Evolutionary conservation across 1,139 yeast genomes (phyloP).

Genomic region (Kurtzmaniella quercitrusa): DNA sequence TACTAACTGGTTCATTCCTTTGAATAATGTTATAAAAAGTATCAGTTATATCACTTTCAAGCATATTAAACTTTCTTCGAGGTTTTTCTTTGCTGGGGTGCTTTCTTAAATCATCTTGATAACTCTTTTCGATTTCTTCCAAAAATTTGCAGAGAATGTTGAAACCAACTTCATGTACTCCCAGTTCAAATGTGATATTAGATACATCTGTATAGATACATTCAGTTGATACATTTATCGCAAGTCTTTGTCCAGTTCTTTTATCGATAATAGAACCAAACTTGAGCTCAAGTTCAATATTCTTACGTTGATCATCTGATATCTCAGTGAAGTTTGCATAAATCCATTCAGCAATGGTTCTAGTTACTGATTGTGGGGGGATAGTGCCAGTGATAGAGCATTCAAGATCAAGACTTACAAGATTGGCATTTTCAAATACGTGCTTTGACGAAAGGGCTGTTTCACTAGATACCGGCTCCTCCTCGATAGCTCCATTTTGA

Average conservation of each 20-base stretch:
- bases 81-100: constrained; percentile 24
- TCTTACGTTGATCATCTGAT: constrained; percentile 53
- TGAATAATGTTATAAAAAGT: constrained; percentile 33
- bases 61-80: constrained; percentile 34
- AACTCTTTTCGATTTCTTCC: constrained; percentile 46
- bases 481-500: constrained; percentile 1
- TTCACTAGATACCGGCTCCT: constrained; percentile 6
- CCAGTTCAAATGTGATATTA: constrained; percentile 63
- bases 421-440: constrained; percentile 32
- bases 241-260: constrained; percentile 57
- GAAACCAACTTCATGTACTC: constrained; percentile 66
- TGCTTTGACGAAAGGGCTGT: constrained; percentile 16
- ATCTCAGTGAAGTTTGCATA: constrained; percentile 73
- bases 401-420: constrained; percentile 40
- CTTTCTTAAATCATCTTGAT: constrained; percentile 37
- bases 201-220: constrained; percentile 57
- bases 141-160: constrained; percentile 55
- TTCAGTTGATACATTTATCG: constrained; percentile 74
- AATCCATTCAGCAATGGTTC: constrained; percentile 84
- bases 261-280: constrained; percentile 75
- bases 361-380: constrained; percentile 79
- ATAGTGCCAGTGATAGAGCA: constrained; percentile 67
- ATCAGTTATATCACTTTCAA: constrained; percentile 42
- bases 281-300: constrained; percentile 78
- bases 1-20: constrained; percentile 53